phyloP scores from a whole-genome alignment of 495 filamentous ascomycete genomes.

The Annulohypoxylon stygium region DNA sequence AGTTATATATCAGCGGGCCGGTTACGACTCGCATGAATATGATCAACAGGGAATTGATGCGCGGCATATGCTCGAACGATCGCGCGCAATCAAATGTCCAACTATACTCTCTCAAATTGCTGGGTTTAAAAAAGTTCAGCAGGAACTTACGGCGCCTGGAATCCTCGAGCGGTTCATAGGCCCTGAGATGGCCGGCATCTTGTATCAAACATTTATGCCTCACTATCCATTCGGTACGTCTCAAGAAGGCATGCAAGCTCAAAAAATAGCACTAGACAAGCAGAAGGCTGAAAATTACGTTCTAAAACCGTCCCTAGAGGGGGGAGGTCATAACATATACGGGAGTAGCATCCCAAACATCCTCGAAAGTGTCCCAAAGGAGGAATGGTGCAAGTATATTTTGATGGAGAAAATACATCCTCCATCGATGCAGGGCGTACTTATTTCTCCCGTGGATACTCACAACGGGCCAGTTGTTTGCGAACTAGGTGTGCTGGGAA shows the following conservation, averaged over 20 bases:
- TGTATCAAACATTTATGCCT: conserved; percentile 75
- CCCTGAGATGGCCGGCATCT: conserved; percentile 51
- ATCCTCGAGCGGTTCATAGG: conserved; percentile 72
- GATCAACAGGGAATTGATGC: conserved; percentile 56
- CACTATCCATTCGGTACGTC: conserved; percentile 77
- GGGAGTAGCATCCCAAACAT: conserved; percentile 76
- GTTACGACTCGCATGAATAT: conserved; percentile 78
- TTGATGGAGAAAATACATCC: conserved; percentile 85
- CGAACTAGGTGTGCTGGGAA: conserved; percentile 79
- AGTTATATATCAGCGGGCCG: conserved; percentile 78
- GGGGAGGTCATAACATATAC: conserved; percentile 84
- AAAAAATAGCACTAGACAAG: conserved; percentile 67
- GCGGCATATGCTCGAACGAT: conserved; percentile 76
- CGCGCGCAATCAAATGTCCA: conserved; percentile 82
- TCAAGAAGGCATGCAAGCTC: conserved; percentile 66
- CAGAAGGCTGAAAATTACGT: conserved; percentile 71
- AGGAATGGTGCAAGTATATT: conserved; percentile 76
- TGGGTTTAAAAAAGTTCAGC: conserved; percentile 83
- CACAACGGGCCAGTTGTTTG: conserved; percentile 74
- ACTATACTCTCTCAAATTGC: conserved; percentile 80
- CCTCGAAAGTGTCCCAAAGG: conserved; percentile 64
- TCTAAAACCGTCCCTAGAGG: conserved; percentile 83
- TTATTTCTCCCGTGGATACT: conserved; percentile 74
- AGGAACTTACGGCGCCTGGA: conserved; percentile 75
- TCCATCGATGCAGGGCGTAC: conserved; percentile 70